These are phyloP conservation scores for Dysphania ambrosioides DNA, from an alignment of 148 eudicot species.

Conservation along the genomic window DNA sequence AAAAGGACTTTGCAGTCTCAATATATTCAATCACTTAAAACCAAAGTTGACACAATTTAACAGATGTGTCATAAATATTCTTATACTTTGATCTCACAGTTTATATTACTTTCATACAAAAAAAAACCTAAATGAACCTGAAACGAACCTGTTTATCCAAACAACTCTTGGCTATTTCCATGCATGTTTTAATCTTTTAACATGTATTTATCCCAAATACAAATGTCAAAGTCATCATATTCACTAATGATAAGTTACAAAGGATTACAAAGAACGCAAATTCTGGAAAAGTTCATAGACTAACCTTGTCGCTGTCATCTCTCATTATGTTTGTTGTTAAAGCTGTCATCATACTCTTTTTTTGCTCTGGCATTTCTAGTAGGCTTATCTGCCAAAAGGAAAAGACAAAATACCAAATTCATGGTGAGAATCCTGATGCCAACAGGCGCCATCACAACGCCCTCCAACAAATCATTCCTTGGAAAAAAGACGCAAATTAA, in stretches of 20 bases:
- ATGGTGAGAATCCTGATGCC: not conserved
- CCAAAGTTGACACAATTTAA: not conserved
- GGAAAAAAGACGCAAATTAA: not conserved
- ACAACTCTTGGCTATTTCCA: too few species aligned
- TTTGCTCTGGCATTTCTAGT: conserved; percentile 70
- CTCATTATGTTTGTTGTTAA: conserved; percentile 76
- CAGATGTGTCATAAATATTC: not conserved
- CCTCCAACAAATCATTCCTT: not conserved
- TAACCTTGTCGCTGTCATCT: conserved; percentile 88
- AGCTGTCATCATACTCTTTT: conserved; percentile 45
- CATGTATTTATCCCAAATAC: not conserved
- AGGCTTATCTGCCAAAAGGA: conserved; percentile 73
- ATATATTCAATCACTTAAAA: not conserved
- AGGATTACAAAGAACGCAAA: not conserved
- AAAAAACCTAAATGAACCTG: not conserved
- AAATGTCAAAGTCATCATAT: not conserved
- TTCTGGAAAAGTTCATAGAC: not conserved
- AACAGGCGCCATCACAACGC: not conserved
- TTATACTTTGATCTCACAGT: not conserved
- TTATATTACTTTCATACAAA: not conserved
- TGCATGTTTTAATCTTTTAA: not conserved
- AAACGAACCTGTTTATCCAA: not conserved
- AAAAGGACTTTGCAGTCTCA: too few species aligned
- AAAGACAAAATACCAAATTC: conserved; percentile 13
- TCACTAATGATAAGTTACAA: not conserved